Conservation (phyloP, 2,329 filamentous ascomycete genomes). For the Penicillium sp. region DNA sequence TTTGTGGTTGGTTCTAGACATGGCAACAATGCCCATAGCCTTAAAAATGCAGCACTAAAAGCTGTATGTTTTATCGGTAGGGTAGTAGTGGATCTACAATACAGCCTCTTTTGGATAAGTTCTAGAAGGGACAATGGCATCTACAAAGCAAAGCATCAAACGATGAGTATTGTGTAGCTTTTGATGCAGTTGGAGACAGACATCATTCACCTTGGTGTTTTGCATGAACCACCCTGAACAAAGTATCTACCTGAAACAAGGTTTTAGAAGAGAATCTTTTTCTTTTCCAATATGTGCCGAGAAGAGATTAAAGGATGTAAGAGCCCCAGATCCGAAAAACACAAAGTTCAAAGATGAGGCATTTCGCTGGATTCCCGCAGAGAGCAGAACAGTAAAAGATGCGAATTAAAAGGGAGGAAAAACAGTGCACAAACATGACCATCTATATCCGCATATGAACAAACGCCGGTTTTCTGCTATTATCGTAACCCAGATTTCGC, state of each 20-base stretch:
- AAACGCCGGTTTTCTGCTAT: conserved; percentile 30
- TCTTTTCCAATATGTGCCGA: neutral
- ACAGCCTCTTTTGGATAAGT: neutral
- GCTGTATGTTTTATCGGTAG: neutral
- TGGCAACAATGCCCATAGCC: neutral
- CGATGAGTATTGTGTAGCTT: neutral
- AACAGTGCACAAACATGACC: conserved; percentile 9
- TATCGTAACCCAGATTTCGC: conserved; percentile 26
- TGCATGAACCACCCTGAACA: neutral
- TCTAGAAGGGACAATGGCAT: neutral
- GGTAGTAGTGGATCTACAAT: neutral
- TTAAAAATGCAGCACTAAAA: neutral
- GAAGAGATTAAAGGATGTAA: neutral
- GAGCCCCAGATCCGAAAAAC: neutral
- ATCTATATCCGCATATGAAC: conserved; percentile 10
- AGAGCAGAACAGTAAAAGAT: neutral
- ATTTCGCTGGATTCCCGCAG: neutral
- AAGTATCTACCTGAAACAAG: neutral
- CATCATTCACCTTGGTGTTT: neutral
- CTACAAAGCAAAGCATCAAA: neutral
- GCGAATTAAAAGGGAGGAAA: conserved; percentile 5
- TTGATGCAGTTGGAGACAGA: neutral
- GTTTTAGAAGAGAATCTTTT: neutral
- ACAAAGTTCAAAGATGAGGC: neutral
- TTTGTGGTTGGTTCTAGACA: neutral